phyloP scores from a whole-genome alignment of 2,329 filamentous ascomycete species.

The Fusarium proliferatum region DNA sequence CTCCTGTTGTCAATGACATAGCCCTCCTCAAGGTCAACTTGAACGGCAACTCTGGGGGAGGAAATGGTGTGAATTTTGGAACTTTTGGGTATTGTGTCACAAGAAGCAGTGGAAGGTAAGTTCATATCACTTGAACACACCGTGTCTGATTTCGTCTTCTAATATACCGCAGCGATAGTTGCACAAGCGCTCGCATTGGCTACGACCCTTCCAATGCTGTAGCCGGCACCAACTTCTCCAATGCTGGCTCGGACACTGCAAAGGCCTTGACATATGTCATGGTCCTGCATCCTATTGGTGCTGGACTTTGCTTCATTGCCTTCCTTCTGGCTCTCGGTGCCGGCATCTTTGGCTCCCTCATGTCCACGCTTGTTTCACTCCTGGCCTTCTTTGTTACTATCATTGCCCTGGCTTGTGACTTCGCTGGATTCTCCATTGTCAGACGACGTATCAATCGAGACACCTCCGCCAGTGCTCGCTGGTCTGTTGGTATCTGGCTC shows the following conservation, averaged over 20 bases:
- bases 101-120: slow-evolving; percentile 42
- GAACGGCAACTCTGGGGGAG: slow-evolving; percentile 49
- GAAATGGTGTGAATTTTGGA: slow-evolving; percentile 63
- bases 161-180: slow-evolving; percentile 54
- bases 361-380: slow-evolving; percentile 62
- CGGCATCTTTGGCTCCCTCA: slow-evolving; percentile 63
- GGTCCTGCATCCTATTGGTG: slow-evolving; percentile 71
- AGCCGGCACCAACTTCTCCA: slow-evolving; percentile 53
- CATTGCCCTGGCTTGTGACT: slow-evolving; percentile 65
- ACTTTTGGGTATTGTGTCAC: slow-evolving; percentile 69
- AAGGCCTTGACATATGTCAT: slow-evolving; percentile 67
- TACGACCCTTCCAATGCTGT: slow-evolving; percentile 65
- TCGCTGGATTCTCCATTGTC: slow-evolving; percentile 66
- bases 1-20: slow-evolving; percentile 67
- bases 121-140: background rate
- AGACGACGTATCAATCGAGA: slow-evolving; percentile 63
- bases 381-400: slow-evolving; percentile 63
- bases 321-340: slow-evolving; percentile 66
- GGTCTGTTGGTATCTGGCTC: slow-evolving; percentile 68
- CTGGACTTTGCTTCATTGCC: slow-evolving; percentile 67
- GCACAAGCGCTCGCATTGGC: slow-evolving; percentile 62
- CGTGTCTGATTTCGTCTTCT: background rate
- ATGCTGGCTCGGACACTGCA: slow-evolving; percentile 56
- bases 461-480: slow-evolving; percentile 58
- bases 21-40: slow-evolving; percentile 65